Evolutionary conservation across 257 asterid genomes (phyloP), one percentile per base, ranked within the genome.

Genomic region (Paraleonurus japonicus): DNA sequence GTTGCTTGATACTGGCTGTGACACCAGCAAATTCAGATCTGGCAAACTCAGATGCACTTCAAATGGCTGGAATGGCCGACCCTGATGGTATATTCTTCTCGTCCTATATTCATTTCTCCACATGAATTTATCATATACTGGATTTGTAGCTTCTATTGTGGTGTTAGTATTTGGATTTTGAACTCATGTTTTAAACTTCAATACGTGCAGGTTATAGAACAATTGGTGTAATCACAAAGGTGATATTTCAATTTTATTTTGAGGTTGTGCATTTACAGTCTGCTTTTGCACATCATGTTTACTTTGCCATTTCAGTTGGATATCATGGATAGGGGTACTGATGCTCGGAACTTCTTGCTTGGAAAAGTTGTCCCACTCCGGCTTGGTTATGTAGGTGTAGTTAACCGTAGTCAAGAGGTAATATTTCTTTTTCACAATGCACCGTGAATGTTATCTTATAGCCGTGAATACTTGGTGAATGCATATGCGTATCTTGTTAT

Each of bases 21-120:
- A 88, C 98, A 22, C 99, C 99, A 10, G 99, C 97, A 58, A 95
- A 95, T 87, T 75, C 98, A 41, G 99, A 95, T 85, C 78, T 95
- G 61, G 96, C 98, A 69, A 95, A 92, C 78, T 95, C 99, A 43
- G 99, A 95, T 80, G 99, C 99, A 70, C 98, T 95, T 73, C 99
- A 95, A 81, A 95, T 95, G 89, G 97, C 99, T 67, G 96, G 98
- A 81, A 88, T 82, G 81, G 99, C 98, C 45, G 99, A 95, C 78
- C 98, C 98, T 51, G 98, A 88, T 79, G 99, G 99, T 90, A 78
- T 59, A 70, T 69, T 82, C 54, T 70, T 65, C 74, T 26, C 41
- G 50, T 54, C 30, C 7, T 61, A n/a, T 57, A 7, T 28, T 67
- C 3, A 48, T 43, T 47, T 33, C 28, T 73, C 22, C 13, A 13